These are phyloP conservation scores for Thermoascus crustaceus DNA, from an alignment of 2,329 filamentous ascomycete genomes.

Conservation along the genomic window DNA sequence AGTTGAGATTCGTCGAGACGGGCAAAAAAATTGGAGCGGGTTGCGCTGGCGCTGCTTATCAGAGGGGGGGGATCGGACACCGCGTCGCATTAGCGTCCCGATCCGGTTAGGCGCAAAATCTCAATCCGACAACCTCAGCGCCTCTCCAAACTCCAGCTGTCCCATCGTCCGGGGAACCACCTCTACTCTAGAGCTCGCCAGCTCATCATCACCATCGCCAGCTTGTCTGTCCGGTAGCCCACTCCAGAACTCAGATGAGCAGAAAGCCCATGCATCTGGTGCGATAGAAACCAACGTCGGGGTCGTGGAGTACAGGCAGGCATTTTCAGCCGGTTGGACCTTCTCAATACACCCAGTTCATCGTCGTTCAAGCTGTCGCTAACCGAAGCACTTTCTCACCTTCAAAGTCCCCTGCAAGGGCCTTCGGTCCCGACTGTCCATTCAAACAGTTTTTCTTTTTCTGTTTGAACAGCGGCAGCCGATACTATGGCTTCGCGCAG, in stretches of 20 bases:
- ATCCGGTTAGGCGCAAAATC: constrained; percentile 15
- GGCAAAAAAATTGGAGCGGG: constrained; percentile 10
- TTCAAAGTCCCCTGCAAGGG: constrained; percentile 9
- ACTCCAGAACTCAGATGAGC: neutral
- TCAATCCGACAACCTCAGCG: constrained; percentile 3
- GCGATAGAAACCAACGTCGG: constrained; percentile 8
- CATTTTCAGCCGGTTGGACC: constrained; percentile 35
- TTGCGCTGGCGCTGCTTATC: constrained; percentile 13
- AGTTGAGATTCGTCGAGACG: constrained; percentile 9
- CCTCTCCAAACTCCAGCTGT: constrained; percentile 1
- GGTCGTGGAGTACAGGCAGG: constrained; percentile 25
- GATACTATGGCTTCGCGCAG: constrained; percentile 41
- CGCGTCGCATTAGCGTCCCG: constrained; percentile 22
- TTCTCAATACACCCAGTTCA: constrained; percentile 28
- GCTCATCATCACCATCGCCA: neutral
- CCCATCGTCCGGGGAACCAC: no score
- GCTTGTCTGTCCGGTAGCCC: no score
- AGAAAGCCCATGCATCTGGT: neutral
- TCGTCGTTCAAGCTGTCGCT: constrained; percentile 26
- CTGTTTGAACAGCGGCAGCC: constrained; percentile 5
- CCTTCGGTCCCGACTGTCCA: constrained; percentile 4
- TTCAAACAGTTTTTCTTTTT: neutral
- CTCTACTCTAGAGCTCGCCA: neutral
- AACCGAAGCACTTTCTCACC: constrained; percentile 21
- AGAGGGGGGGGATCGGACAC: constrained; percentile 13